Evolutionary conservation across 2,329 filamentous ascomycete genomes (phyloP).

Genomic region (Aspergillus amoenus): DNA sequence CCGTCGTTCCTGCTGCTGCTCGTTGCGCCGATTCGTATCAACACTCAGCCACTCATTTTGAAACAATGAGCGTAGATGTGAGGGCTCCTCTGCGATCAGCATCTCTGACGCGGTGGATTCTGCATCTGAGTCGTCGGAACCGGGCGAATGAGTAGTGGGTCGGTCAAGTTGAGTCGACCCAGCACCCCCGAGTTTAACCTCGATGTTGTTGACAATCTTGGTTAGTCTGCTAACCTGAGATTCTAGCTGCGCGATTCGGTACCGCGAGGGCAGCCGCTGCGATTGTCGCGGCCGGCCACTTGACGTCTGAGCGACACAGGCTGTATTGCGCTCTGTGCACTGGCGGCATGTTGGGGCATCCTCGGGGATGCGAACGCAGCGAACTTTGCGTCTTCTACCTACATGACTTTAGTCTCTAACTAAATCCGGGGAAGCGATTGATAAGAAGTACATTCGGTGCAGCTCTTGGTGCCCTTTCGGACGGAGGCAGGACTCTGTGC

Average conservation of each 20-base stretch:
- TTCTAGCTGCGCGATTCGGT: slow-evolving; percentile 20
- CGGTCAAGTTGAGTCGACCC: background rate
- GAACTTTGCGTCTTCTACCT: slow-evolving; percentile 22
- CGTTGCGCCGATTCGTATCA: slow-evolving; percentile 6
- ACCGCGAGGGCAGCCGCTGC: slow-evolving; percentile 16
- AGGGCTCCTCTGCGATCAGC: slow-evolving; percentile 10
- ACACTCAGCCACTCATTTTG: slow-evolving; percentile 22
- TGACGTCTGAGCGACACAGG: slow-evolving; percentile 16
- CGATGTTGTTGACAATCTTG: slow-evolving; percentile 11
- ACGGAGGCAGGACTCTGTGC: slow-evolving; percentile 1
- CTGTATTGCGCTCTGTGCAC: slow-evolving; percentile 17
- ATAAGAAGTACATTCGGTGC: slow-evolving; percentile 19
- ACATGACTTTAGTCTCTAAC: background rate
- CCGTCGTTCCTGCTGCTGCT: slow-evolving; percentile 7
- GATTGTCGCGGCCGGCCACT: slow-evolving; percentile 9
- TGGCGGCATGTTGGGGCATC: slow-evolving; percentile 17
- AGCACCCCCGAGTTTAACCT: slow-evolving; percentile 11
- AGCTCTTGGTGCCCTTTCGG: slow-evolving; percentile 21
- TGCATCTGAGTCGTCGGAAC: slow-evolving; percentile 11
- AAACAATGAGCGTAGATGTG: slow-evolving; percentile 18
- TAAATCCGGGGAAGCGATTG: background rate
- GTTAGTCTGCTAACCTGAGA: slow-evolving; percentile 17
- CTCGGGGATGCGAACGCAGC: slow-evolving; percentile 17
- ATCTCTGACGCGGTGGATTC: slow-evolving; percentile 17
- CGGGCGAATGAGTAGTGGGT: background rate